Evolutionary conservation across 1,139 yeast genomes (phyloP).

Genomic region (Meyerozyma smithsonii): DNA sequence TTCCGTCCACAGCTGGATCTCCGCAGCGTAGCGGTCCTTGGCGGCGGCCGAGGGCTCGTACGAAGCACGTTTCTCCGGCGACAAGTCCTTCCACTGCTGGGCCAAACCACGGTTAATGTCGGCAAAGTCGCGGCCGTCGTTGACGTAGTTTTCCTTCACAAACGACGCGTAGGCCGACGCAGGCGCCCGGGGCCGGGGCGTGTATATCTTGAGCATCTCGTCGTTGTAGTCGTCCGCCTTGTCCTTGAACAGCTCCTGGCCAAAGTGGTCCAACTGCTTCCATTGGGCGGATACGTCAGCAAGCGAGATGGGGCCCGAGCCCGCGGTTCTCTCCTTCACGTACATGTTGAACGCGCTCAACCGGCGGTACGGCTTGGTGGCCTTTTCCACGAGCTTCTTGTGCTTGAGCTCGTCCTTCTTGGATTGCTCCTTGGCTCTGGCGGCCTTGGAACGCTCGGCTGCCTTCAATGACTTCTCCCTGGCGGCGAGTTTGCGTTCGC

Average conservation of each 20-base stretch:
- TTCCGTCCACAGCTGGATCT: slow-evolving; percentile 25
- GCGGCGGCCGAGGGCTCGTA: slow-evolving; percentile 20
- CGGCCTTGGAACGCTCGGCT: background rate
- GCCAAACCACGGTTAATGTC: slow-evolving; percentile 26
- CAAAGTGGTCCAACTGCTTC: slow-evolving; percentile 21
- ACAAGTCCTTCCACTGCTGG: slow-evolving; percentile 26
- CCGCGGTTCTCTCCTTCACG: slow-evolving; percentile 19
- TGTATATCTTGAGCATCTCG: slow-evolving; percentile 19
- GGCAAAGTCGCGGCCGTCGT: slow-evolving; percentile 19
- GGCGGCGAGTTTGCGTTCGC: slow-evolving; percentile 5
- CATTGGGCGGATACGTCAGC: slow-evolving; percentile 20
- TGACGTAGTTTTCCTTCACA: slow-evolving; percentile 25
- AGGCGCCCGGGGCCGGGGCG: slow-evolving; percentile 35
- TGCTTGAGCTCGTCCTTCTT: slow-evolving; percentile 11
- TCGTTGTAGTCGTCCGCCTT: slow-evolving; percentile 27
- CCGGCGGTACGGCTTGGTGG: slow-evolving; percentile 24
- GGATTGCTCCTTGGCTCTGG: slow-evolving; percentile 9
- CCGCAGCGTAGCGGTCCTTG: slow-evolving; percentile 17
- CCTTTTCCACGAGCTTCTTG: slow-evolving; percentile 18
- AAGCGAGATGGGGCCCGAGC: slow-evolving; percentile 9
- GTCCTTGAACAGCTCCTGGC: slow-evolving; percentile 20
- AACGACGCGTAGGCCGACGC: slow-evolving; percentile 27
- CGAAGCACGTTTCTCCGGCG: slow-evolving; percentile 24
- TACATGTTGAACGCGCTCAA: slow-evolving; percentile 26
- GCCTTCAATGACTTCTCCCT: slow-evolving; percentile 2